A percentile compares a stretch with the other conserved stretches of the same genome.
These are phyloP conservation scores for Hansenula sp. DNA, from an alignment of 1,139 yeast genomes.

Conservation along the genomic window DNA sequence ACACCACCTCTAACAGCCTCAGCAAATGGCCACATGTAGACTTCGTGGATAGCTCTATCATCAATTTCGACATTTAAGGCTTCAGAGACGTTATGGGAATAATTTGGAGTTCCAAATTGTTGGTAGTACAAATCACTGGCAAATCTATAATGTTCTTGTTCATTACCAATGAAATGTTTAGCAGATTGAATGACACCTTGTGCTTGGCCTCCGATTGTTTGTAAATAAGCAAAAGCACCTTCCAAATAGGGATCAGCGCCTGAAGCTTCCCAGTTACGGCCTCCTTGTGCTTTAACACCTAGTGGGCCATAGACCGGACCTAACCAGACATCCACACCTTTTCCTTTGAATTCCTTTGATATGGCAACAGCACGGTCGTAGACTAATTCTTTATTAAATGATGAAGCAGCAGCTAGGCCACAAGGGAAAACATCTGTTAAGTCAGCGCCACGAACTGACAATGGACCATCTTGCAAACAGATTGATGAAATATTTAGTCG, in stretches of 20 bases:
- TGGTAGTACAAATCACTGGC: constrained; percentile 33
- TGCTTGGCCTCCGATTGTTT: constrained; percentile 51
- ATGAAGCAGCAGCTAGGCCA: constrained; percentile 51
- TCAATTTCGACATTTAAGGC: constrained; percentile 48
- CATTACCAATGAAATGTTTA: constrained; percentile 53
- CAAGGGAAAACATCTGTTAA: constrained; percentile 52
- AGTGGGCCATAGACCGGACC: constrained; percentile 55
- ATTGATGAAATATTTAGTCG: constrained; percentile 49
- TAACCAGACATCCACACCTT: constrained; percentile 54
- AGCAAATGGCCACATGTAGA: constrained; percentile 64
- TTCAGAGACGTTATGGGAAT: constrained; percentile 29
- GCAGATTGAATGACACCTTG: constrained; percentile 51
- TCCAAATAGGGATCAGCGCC: constrained; percentile 56
- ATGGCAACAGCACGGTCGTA: constrained; percentile 51
- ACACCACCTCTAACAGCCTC: constrained; percentile 55
- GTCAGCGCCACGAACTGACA: constrained; percentile 54
- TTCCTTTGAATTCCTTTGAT: constrained; percentile 47
- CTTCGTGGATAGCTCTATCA: constrained; percentile 58
- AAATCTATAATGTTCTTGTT: constrained; percentile 59
- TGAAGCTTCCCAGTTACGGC: constrained; percentile 55
- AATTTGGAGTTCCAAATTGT: constrained; percentile 29
- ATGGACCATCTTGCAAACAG: constrained; percentile 60
- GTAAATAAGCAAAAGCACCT: constrained; percentile 48
- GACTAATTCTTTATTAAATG: constrained; percentile 49
- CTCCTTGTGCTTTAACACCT: constrained; percentile 52